These are phyloP conservation scores for Kodamaea kaohsiungensis DNA, from an alignment of 805 yeast genomes.

Conservation along the genomic window DNA sequence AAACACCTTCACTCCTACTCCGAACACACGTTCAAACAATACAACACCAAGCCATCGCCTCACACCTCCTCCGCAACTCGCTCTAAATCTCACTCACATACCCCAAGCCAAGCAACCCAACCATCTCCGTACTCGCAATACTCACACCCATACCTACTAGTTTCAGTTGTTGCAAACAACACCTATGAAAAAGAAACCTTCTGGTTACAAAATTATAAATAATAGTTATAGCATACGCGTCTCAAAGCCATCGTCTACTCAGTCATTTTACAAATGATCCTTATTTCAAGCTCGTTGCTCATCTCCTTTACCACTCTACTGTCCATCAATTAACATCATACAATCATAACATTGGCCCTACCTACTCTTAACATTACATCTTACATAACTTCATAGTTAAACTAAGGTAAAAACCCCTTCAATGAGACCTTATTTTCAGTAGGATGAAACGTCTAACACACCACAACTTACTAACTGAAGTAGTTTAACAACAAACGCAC, in stretches of 20 bases:
- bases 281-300: too few species aligned
- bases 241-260: not conserved
- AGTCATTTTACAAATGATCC: not conserved
- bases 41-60: too few species aligned
- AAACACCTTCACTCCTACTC: too few species aligned
- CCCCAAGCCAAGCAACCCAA: not conserved
- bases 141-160: not conserved
- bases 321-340: too few species aligned
- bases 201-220: not conserved
- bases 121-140: not conserved
- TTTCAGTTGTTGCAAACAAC: not conserved
- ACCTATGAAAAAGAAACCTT: not conserved
- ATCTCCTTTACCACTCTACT: too few species aligned
- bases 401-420: too few species aligned
- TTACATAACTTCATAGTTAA: too few species aligned
- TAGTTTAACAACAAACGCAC: not conserved
- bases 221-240: not conserved
- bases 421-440: too few species aligned
- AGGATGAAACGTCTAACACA: too few species aligned
- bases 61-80: not conserved
- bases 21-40: too few species aligned
- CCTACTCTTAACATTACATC: too few species aligned
- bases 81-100: not conserved
- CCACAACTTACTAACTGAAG: not conserved
- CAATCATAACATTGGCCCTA: too few species aligned